Evolutionary conservation across 495 filamentous ascomycete genomes (phyloP).

Genomic region (Aspergillus ostianus): DNA sequence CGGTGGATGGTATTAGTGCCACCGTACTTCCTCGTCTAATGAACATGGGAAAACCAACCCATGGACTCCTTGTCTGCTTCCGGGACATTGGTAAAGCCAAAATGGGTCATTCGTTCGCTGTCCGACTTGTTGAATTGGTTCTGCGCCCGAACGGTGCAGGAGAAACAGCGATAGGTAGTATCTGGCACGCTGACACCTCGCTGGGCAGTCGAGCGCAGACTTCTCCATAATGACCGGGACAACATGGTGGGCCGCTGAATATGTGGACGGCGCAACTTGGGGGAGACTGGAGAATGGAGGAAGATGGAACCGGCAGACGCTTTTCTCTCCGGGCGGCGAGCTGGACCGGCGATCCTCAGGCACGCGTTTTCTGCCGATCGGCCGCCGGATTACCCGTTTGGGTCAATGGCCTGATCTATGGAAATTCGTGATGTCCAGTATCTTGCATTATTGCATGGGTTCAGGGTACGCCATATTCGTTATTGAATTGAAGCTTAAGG

Average conservation of each 20-base stretch:
- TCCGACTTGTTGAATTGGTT: slow-evolving; percentile 38
- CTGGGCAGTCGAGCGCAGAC: slow-evolving; percentile 31
- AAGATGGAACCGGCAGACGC: neutral
- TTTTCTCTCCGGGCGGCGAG: neutral
- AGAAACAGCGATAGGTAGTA: slow-evolving; percentile 53
- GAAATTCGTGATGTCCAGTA: too few species aligned
- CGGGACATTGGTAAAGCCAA: slow-evolving; percentile 86
- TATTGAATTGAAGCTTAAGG: too few species aligned
- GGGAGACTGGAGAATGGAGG: neutral
- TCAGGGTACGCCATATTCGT: too few species aligned
- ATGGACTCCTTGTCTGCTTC: slow-evolving; percentile 76
- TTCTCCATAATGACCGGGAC: slow-evolving; percentile 38
- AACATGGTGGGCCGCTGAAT: slow-evolving; percentile 19
- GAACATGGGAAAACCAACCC: slow-evolving; percentile 43
- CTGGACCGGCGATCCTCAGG: neutral
- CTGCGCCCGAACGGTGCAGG: slow-evolving; percentile 47
- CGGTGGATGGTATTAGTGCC: slow-evolving; percentile 15
- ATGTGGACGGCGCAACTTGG: neutral
- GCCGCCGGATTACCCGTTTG: neutral
- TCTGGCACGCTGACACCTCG: slow-evolving; percentile 26
- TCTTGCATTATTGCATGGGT: too few species aligned
- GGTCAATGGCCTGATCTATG: neutral
- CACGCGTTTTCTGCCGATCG: neutral
- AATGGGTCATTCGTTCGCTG: slow-evolving; percentile 74
- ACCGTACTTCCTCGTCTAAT: neutral